phyloP scores from a whole-genome alignment of 495 filamentous ascomycete genomes.

The Tuber calosporum region DNA sequence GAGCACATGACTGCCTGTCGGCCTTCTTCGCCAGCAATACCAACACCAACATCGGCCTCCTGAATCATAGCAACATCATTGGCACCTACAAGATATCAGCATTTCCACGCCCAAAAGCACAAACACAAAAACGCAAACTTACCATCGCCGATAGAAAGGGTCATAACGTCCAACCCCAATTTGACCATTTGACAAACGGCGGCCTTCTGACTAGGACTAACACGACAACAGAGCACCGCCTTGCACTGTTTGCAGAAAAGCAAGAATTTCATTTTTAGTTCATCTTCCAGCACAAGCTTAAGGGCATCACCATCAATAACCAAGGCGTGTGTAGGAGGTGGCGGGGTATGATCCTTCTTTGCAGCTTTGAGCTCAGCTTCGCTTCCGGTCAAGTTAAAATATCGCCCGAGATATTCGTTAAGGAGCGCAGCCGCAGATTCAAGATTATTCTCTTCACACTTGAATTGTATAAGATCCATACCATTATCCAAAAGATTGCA shows the following conservation, averaged over 20 bases:
- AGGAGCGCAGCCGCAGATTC: constrained; percentile 60
- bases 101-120: background rate
- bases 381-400: constrained; percentile 74
- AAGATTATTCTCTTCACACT: constrained; percentile 66
- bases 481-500: constrained; percentile 96
- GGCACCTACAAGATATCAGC: constrained; percentile 47
- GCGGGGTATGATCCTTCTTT: constrained; percentile 71
- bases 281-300: constrained; percentile 76
- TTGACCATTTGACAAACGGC: constrained; percentile 97
- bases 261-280: constrained; percentile 82
- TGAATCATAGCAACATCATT: constrained; percentile 99
- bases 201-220: constrained; percentile 94
- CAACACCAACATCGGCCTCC: constrained; percentile 95
- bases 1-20: constrained; percentile 97
- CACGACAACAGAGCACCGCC: constrained; percentile 93
- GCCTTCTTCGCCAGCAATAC: constrained; percentile 95
- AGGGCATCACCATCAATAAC: constrained; percentile 94
- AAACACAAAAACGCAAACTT: background rate
- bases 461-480: constrained; percentile 93
- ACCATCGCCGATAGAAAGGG: constrained; percentile 90
- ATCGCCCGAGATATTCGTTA: constrained; percentile 57
- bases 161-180: constrained; percentile 90
- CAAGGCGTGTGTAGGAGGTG: constrained; percentile 83
- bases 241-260: constrained; percentile 96
- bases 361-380: constrained; percentile 79